phyloP scores from a whole-genome alignment of 2,329 filamentous ascomycete genomes.

The Aquanectria penicillioides region DNA sequence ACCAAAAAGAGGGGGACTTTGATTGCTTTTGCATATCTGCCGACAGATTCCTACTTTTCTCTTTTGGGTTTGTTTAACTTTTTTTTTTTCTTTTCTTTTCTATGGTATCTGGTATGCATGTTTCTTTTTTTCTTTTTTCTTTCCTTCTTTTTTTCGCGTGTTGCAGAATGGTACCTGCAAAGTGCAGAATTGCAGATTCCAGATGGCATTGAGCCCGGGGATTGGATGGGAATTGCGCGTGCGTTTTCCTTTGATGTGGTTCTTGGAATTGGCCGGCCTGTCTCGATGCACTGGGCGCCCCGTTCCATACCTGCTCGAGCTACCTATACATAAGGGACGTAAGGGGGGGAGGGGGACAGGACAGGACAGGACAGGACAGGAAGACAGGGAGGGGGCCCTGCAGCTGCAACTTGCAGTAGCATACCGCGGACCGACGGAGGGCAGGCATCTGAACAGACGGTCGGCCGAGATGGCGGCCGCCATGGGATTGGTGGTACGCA shows the following conservation, averaged over 20 bases:
- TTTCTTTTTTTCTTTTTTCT: constrained; percentile 1
- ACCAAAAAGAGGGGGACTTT: background rate
- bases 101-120: no score
- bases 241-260: constrained; percentile 16
- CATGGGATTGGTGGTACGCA: background rate
- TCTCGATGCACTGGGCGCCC: background rate
- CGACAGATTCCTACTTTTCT: no score
- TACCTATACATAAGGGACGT: constrained; percentile 1
- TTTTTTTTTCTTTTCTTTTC: no score
- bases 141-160: background rate
- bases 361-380: no score
- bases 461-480: constrained; percentile 25
- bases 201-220: constrained; percentile 12
- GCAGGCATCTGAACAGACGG: constrained; percentile 9
- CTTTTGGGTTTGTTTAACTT: no score
- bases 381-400: background rate
- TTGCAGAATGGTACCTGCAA: constrained; percentile 10
- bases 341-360: background rate
- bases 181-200: constrained; percentile 11
- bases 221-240: constrained; percentile 38
- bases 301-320: background rate
- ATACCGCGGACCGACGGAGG: constrained; percentile 19
- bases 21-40: background rate
- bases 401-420: constrained; percentile 5
- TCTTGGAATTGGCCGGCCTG: constrained; percentile 7